A percentile compares a stretch with the other conserved stretches of the same genome.
Evolutionary conservation across 495 filamentous ascomycete genomes (phyloP).

Genomic region (Penicillium egyptiacum): DNA sequence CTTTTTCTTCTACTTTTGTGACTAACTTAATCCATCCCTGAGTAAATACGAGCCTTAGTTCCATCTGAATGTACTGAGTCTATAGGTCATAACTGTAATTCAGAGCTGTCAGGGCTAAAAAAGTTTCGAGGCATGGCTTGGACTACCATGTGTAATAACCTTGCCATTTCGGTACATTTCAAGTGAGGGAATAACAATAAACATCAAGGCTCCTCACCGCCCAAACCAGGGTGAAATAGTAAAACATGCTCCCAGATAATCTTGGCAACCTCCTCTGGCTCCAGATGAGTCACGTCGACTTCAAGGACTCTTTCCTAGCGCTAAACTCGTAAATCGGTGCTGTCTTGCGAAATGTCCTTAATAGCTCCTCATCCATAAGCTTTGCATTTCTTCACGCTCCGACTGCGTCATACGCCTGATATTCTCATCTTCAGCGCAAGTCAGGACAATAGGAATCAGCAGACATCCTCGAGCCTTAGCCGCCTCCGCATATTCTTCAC

Average conservation of each 20-base stretch:
- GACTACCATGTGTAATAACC: no score
- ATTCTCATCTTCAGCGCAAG: neutral
- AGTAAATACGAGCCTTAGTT: slow-evolving; percentile 23
- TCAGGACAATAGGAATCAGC: neutral
- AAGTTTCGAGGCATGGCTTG: no score
- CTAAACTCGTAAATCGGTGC: neutral
- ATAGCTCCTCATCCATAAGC: neutral
- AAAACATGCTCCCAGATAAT: neutral
- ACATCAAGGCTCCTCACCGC: neutral
- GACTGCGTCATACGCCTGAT: neutral
- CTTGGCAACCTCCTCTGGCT: neutral
- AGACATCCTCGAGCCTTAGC: neutral
- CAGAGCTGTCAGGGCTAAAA: no score
- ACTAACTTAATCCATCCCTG: slow-evolving; percentile 23
- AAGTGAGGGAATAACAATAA: neutral
- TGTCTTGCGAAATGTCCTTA: neutral
- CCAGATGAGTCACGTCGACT: neutral
- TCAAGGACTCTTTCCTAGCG: neutral
- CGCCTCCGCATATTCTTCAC: neutral
- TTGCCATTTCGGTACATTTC: no score
- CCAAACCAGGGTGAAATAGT: neutral
- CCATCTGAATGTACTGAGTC: neutral
- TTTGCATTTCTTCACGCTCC: neutral
- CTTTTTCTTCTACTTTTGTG: slow-evolving; percentile 20
- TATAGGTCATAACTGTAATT: neutral